Base-by-base conservation (phyloP, 768 basidiomycete species). In the Russula griseocarnosa region DNA sequence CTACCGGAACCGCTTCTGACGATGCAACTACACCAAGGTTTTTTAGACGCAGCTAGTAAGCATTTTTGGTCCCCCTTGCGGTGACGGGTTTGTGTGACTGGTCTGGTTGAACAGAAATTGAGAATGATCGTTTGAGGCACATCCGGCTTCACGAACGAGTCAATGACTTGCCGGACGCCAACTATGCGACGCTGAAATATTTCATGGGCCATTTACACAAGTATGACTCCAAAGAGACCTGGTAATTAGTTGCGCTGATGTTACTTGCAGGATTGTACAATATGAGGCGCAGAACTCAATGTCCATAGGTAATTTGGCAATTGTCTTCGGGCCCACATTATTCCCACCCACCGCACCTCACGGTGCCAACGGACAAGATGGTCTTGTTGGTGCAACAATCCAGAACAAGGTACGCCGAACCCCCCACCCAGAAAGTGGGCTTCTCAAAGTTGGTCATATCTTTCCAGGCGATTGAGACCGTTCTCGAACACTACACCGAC, bases 271-370 rank as follows among this genome's bases (percentile, higher is more conserved):
- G 72, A 86, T 97, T 63, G 83, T 83, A 50, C 82, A 87, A 69
- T 83, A 86, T 69, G 86, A 93, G 66, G 73, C 82, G 13, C 82
- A 86, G 50, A 98, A 98, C 74, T 86, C 90, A 42, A 98, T 98
- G 96, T 86, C 90, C 5, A 86, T 90, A 66, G 88, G 90, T 69
- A 98, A 98, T 75, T 77, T 99, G 30, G 87, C 93, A 6, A 97
- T 98, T 70, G 93, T 99, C 22, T 98, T 99, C 75, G 97, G 97
- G 4, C 97, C 95, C n/a, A 98, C 96, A 5, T 78, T 99, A 24
- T 90, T 98, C 70, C 88, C 94, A n/a, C 83, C 84, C 69, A 70
- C 72, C 61, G 78, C 82, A 47, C 82, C 86, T 40, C 65, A 67
- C 59, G 70, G 74, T 55, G 71, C 70, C 63, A 73, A 73, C 63